Evolutionary conservation across 2,329 filamentous ascomycete species (phyloP), one percentile per base, ranked within the genome.

Genomic region (Sarocladiaceae sp.): DNA sequence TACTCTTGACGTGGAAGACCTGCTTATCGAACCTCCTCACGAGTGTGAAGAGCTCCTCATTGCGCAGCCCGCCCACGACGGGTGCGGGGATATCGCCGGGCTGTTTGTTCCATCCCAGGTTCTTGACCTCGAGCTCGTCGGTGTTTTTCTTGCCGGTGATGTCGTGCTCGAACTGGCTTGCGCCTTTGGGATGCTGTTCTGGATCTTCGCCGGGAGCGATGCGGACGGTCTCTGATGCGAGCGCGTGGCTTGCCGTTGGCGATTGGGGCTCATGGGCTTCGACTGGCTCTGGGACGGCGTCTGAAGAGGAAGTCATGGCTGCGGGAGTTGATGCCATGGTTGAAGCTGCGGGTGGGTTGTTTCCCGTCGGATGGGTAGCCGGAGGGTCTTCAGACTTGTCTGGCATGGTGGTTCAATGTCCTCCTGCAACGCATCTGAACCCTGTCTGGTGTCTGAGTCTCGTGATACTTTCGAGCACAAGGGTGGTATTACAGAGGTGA

Each of bases 1-100:
- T 77, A 21, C 83, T 79, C 58, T 85, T 88, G 53, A 93, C 84
- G 63, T 77, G 67, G 50, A 78, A 78, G 43, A 77, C 65, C 63
- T 79, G 75, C 69, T 88, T 88, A 59, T 90, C 82, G 60, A 90
- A 89, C 1, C 85, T 72, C 19, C 85, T 70, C 23, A 87, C 66
- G 15, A 89, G 65, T 40, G 85, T 66, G 82, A 84, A 89, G 0
- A 88, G 62, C 49, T 88, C 80, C 31, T 89, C 83, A 50, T 89
- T 89, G 11, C 70, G 69, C 47, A 89, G 59, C 0, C 83, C 82
- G 1, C 81, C 79, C 0, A 88, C 78, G 10, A 89, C 66, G 0
- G 78, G 80, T 21, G 64, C 66, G 0, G 74, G 63, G 26, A 84
- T 73, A n/a, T 70, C 57, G 21, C 74, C 63, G 43, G 76, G 70